A percentile compares a stretch with the other conserved stretches of the same genome.
Conservation (phyloP, 2,329 filamentous ascomycete genomes). For the Colletotrichum sp. region DNA sequence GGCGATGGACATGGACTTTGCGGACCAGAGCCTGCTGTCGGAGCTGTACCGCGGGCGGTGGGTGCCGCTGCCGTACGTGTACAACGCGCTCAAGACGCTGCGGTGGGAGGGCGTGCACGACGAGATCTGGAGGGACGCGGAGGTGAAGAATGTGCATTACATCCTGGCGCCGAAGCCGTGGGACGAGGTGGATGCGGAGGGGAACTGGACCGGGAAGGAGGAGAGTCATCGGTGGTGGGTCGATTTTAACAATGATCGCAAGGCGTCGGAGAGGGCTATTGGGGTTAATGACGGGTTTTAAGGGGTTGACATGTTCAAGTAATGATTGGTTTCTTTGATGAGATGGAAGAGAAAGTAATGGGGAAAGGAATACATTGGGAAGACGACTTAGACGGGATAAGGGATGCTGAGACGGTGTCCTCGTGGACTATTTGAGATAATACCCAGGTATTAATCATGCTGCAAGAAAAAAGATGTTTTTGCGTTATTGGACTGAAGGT, state of each 20-base stretch:
- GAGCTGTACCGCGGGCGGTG: conserved; percentile 61
- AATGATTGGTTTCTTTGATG: background rate
- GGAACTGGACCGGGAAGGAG: conserved; percentile 48
- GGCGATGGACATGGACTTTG: conserved; percentile 57
- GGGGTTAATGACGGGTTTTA: conserved; percentile 43
- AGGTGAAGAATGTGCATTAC: conserved; percentile 67
- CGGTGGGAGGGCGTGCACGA: conserved; percentile 57
- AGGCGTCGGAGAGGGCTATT: conserved; percentile 40
- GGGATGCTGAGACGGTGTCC: background rate
- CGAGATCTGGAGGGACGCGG: conserved; percentile 61
- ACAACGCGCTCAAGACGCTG: conserved; percentile 69
- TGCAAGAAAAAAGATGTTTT: background rate
- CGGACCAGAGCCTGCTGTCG: conserved; percentile 64
- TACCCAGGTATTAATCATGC: background rate
- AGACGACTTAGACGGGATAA: background rate
- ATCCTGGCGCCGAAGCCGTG: conserved; percentile 68
- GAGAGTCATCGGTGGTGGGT: conserved; percentile 64
- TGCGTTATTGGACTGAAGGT: background rate
- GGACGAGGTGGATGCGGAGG: conserved; percentile 53
- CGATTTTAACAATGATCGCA: conserved; percentile 51
- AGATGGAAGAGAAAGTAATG: background rate
- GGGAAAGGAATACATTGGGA: background rate
- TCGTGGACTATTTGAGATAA: background rate
- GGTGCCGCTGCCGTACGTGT: conserved; percentile 64
- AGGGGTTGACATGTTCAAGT: background rate